Base-by-base conservation (phyloP, 2,329 filamentous ascomycete genomes). In the Diaporthe longicolla region DNA sequence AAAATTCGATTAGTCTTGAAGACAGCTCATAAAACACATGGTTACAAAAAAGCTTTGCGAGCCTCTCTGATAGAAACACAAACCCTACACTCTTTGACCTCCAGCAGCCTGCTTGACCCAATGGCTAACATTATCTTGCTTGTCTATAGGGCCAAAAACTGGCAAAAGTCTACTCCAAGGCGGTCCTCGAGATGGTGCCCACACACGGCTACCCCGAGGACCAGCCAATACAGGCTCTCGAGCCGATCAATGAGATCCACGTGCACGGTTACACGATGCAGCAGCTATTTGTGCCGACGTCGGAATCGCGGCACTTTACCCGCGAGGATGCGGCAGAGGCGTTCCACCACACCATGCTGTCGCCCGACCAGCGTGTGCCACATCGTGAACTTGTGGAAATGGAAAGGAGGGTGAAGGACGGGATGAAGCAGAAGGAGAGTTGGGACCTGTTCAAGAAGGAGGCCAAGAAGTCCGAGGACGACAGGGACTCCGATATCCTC, bases 1-100 rank as follows among this genome's bases (percentile, higher is more conserved):
- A 89, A 91, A 92, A 91, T 90, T 93, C 96, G 96, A 98, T 98
- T 98, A 98, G 96, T 98, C 96, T 98, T 97, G 89, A 98, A 98
- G 95, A 98, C 95, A 92, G 84, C 87, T 74, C 74, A 75, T 63
- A 71, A 40, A 74, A 72, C 83, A 91, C 88, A 92, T 97, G 94
- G 94, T 98, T 96, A 96, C 88, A 93, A 89, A 90, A 87, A 90
- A 90, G 89, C 89, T 90, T 92, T 92, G 88, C 89, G 88, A 91
- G 88, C 90, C 90, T 93, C 90, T 93, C 93, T 94, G 93, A 94
- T 79, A 74, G 76, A 74, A 77, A 72, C 76, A 72, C 74, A 37
- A 59, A 17, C 19, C 4, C 29, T 52, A 21, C 58, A 68, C 55
- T 70, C 48, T 70, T 72, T 78, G 76, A 54, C 73, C 76, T 66